Evolutionary conservation across 352 stramenopile species (phyloP).

Genomic region (Phytophthora tubulina): DNA sequence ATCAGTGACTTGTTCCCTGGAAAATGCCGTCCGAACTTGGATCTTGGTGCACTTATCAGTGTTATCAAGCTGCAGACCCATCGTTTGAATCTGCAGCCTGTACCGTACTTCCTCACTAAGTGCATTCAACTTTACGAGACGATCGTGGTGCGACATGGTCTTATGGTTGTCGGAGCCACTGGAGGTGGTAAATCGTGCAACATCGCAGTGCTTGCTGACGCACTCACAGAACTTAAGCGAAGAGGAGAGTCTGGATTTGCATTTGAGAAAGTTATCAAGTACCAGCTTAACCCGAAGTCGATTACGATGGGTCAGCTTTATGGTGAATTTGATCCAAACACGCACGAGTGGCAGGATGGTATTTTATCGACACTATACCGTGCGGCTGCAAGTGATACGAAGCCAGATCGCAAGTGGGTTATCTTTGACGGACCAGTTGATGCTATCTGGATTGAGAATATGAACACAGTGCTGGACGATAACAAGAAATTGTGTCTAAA

Average conservation of each 20-base stretch:
- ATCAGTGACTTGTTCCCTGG: conserved; percentile 96
- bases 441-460: conserved; percentile 97
- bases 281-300: conserved; percentile 95
- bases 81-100: conserved; percentile 85
- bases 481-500: conserved; percentile 97
- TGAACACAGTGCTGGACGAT: conserved; percentile 97
- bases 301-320: conserved; percentile 97
- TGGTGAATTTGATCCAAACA: conserved; percentile 95
- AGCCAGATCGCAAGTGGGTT: conserved; percentile 94
- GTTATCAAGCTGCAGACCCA: conserved; percentile 92
- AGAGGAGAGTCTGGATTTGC: conserved; percentile 83
- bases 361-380: conserved; percentile 96
- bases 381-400: conserved; percentile 85
- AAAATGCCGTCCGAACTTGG: conserved; percentile 87
- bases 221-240: conserved; percentile 88
- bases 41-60: conserved; percentile 87
- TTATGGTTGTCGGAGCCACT: conserved; percentile 96
- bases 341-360: conserved; percentile 96
- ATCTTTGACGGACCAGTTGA: conserved; percentile 96
- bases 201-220: conserved; percentile 92
- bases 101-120: conserved; percentile 95
- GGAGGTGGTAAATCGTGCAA: conserved; percentile 92
- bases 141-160: conserved; percentile 94
- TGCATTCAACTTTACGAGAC: conserved; percentile 96
- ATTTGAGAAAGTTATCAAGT: conserved; percentile 91